Conservation (phyloP, 805 yeast species). For the Yarrowia bubula region DNA sequence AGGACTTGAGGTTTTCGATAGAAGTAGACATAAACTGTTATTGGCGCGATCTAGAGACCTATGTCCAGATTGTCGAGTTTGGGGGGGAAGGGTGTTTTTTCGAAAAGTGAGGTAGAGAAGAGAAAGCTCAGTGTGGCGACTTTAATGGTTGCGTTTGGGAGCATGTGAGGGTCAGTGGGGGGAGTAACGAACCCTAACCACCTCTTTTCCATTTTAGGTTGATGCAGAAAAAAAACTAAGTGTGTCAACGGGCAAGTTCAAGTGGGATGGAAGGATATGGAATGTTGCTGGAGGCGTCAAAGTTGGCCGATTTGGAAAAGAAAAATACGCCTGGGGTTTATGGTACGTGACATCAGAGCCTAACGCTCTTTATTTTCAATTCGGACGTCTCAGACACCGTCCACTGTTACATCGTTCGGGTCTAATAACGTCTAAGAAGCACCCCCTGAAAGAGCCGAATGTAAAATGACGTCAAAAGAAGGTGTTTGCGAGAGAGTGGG, state of each 20-base stretch:
- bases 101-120: background rate
- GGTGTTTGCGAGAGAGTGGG: no score
- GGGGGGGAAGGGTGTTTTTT: background rate
- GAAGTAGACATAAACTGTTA: slow-evolving; percentile 57
- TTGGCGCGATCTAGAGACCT: slow-evolving; percentile 16
- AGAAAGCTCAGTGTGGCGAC: slow-evolving; percentile 19
- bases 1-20: slow-evolving; percentile 64
- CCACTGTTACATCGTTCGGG: background rate
- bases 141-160: slow-evolving; percentile 15
- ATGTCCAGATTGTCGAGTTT: background rate
- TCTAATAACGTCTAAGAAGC: background rate
- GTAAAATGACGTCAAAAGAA: slow-evolving; percentile 17
- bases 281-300: no score
- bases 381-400: no score
- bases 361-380: no score
- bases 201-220: slow-evolving; percentile 4
- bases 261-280: no score
- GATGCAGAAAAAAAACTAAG: background rate
- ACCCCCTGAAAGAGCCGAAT: slow-evolving; percentile 2
- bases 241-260: no score
- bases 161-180: background rate
- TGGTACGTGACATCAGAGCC: no score
- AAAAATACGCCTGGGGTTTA: no score
- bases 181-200: background rate
- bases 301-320: no score